Evolutionary conservation across 768 basidiomycete species (phyloP).

Genomic region (Kwoniella europaea): DNA sequence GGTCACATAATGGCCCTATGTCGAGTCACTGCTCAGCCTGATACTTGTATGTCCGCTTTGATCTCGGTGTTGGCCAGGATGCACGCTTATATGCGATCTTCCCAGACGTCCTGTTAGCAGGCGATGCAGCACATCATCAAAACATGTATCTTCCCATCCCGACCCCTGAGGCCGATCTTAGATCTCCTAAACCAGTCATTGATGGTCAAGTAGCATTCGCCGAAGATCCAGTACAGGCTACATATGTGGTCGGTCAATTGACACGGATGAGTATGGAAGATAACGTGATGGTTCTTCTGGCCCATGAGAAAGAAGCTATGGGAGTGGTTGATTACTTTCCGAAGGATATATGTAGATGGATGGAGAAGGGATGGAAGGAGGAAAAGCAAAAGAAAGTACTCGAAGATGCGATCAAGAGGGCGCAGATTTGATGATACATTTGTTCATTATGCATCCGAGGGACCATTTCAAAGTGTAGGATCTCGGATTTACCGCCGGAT

Average conservation of each 20-base stretch:
- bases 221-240: slow-evolving; percentile 23
- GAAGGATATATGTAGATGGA: slow-evolving; percentile 28
- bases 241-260: slow-evolving; percentile 26
- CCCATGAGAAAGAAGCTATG: slow-evolving; percentile 36
- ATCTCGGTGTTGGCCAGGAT: too few species aligned
- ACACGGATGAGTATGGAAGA: slow-evolving; percentile 36
- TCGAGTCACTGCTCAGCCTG: slow-evolving; percentile 34
- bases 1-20: slow-evolving; percentile 40
- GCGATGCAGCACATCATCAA: slow-evolving; percentile 39
- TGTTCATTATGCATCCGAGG: neutral
- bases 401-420: neutral
- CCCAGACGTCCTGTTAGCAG: slow-evolving; percentile 38
- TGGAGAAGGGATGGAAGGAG: slow-evolving; percentile 37
- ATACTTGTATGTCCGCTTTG: slow-evolving; percentile 29
- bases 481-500: neutral
- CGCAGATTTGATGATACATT: neutral
- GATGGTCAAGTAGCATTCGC: slow-evolving; percentile 23
- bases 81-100: neutral
- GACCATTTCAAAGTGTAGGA: too few species aligned
- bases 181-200: slow-evolving; percentile 19
- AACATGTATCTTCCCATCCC: slow-evolving; percentile 37
- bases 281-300: slow-evolving; percentile 44
- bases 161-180: slow-evolving; percentile 10
- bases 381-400: slow-evolving; percentile 27
- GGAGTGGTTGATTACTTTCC: slow-evolving; percentile 31